Evolutionary conservation across 768 basidiomycete genomes (phyloP).

Genomic region (Boletellus sp.): DNA sequence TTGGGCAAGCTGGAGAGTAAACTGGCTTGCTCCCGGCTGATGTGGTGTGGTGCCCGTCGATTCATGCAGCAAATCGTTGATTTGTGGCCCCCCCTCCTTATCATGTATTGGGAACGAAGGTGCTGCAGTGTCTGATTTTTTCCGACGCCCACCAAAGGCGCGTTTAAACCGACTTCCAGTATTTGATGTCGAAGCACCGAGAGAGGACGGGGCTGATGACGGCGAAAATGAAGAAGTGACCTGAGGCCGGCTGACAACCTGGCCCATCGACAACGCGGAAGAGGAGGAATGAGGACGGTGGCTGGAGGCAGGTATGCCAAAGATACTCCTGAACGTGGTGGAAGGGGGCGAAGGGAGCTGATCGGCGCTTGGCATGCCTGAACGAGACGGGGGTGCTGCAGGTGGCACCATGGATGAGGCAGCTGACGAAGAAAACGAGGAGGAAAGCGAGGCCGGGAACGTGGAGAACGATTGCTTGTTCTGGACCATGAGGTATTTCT

Average conservation of each 20-base stretch:
- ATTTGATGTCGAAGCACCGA: conserved; percentile 16
- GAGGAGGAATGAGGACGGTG: conserved; percentile 24
- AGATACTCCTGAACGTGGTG: conserved; percentile 33
- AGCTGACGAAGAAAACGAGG: conserved; percentile 45
- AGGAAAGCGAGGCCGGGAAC: conserved; percentile 40
- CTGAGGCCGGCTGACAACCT: conserved; percentile 34
- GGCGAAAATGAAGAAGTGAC: conserved; percentile 20
- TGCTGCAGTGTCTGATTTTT: conserved; percentile 25
- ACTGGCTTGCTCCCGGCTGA: conserved; percentile 31
- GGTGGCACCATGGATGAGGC: conserved; percentile 40
- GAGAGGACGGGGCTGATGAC: conserved; percentile 26
- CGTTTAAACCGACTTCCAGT: conserved; percentile 30
- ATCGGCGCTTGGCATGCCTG: conserved; percentile 44
- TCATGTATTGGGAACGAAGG: conserved; percentile 22
- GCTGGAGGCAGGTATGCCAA: conserved; percentile 25
- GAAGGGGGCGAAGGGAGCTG: conserved; percentile 35
- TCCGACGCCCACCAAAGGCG: conserved; percentile 32
- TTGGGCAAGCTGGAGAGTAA: conserved; percentile 43
- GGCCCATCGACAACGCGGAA: conserved; percentile 31
- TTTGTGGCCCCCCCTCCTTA: conserved; percentile 19
- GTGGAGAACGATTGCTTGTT: conserved; percentile 37
- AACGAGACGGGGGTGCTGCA: conserved; percentile 35
- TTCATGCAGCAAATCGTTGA: conserved; percentile 15
- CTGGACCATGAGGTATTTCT: conserved; percentile 29
- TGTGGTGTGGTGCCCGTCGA: conserved; percentile 13